Evolutionary conservation across 2,329 filamentous ascomycete genomes (phyloP).

Genomic region (Nigrospora sphaerica): DNA sequence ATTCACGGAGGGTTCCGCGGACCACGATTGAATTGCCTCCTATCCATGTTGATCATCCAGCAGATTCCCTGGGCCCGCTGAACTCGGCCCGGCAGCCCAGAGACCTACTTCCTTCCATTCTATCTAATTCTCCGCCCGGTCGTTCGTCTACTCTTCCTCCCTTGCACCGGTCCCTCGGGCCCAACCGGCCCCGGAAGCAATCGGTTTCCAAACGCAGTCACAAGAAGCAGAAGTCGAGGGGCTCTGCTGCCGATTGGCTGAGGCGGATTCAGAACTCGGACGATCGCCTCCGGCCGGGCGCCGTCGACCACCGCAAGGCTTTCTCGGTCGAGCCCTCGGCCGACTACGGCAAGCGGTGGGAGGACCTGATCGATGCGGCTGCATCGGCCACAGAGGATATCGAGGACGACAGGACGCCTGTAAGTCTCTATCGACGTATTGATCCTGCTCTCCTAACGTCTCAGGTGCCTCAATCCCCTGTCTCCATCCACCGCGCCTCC

Average conservation of each 20-base stretch:
- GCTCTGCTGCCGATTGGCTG: conserved; percentile 62
- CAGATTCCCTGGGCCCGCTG: conserved; percentile 63
- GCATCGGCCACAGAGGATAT: conserved; percentile 87
- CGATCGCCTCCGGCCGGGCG: conserved; percentile 56
- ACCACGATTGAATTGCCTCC: conserved; percentile 68
- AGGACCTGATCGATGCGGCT: conserved; percentile 88
- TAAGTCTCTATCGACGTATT: conserved; percentile 42
- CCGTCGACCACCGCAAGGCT: conserved; percentile 67
- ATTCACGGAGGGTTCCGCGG: conserved; percentile 56
- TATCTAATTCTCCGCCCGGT: conserved; percentile 71
- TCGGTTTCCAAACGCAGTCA: conserved; percentile 81
- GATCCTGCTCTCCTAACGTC: conserved; percentile 36
- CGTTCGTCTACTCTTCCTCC: conserved; percentile 85
- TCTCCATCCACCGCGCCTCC: conserved; percentile 56
- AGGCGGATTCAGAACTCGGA: conserved; percentile 48
- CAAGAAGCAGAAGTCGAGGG: conserved; percentile 68
- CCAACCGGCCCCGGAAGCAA: conserved; percentile 71
- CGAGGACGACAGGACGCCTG: conserved; percentile 84
- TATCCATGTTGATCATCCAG: conserved; percentile 62
- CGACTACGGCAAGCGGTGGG: conserved; percentile 86
- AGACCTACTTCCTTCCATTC: conserved; percentile 75
- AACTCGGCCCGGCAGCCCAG: conserved; percentile 50
- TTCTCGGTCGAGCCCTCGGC: conserved; percentile 78
- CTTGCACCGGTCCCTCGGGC: conserved; percentile 65
- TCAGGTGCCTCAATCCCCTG: conserved; percentile 58